phyloP scores from a whole-genome alignment of 164 flowering plant genomes.

The Taxillus chinensis region DNA sequence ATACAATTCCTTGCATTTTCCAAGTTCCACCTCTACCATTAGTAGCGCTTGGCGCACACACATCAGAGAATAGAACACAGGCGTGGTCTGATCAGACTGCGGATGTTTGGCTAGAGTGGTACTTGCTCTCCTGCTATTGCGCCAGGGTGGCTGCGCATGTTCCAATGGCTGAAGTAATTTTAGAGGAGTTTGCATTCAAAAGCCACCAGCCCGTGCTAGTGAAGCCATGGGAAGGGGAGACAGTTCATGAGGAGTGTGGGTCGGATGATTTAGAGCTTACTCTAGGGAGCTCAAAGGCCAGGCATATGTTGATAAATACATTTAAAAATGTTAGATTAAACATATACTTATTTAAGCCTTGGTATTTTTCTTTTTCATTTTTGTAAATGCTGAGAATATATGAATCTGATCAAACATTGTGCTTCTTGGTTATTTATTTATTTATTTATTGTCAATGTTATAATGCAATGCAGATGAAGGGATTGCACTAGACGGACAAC shows the following conservation, averaged over 20 bases:
- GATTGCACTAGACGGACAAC: not conserved
- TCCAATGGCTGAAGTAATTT: constrained; percentile 65
- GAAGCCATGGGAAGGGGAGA: constrained; percentile 97
- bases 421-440: too few relatives aligned
- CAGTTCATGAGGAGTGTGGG: constrained; percentile 84
- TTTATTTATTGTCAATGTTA: too few relatives aligned
- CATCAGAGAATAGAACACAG: too few relatives aligned
- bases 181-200: constrained; percentile 91
- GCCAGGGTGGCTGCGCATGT: constrained; percentile 57
- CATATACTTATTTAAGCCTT: too few relatives aligned
- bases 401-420: too few relatives aligned
- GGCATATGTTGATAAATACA: constrained; percentile 29
- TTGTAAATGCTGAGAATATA: too few relatives aligned
- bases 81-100: too few relatives aligned
- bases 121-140: constrained; percentile 84
- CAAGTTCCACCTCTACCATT: too few relatives aligned
- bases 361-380: too few relatives aligned
- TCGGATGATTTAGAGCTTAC: constrained; percentile 94
- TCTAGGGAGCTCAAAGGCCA: constrained; percentile 63
- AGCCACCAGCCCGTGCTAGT: constrained; percentile 48
- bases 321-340: too few relatives aligned
- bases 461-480: not conserved
- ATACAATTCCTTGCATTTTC: too few relatives aligned
- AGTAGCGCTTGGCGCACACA: too few relatives aligned
- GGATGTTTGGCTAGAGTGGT: constrained; percentile 1